Conservation (phyloP, 495 filamentous ascomycete genomes). For the Cryomyces minteri region DNA sequence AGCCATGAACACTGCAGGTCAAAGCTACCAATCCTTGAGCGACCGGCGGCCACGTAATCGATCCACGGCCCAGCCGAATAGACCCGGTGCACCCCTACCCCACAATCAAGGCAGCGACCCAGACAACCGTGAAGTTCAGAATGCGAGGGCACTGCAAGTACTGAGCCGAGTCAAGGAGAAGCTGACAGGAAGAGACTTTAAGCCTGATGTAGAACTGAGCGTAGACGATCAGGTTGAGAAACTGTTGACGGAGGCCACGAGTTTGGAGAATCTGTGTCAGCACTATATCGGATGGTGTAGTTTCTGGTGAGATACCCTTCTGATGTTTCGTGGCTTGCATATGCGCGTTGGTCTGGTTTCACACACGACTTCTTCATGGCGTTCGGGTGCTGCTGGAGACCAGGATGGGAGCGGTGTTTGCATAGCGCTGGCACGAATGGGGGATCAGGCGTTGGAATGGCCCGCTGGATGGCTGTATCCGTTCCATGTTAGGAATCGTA, state of each 20-base stretch:
- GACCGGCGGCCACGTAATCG: conserved; percentile 12
- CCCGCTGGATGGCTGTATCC: too few relatives aligned
- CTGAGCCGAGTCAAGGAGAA: conserved; percentile 87
- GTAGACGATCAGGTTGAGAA: conserved; percentile 87
- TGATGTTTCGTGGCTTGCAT: too few relatives aligned
- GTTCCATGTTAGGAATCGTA: too few relatives aligned
- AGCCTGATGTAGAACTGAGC: conserved; percentile 55
- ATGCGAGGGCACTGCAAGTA: conserved; percentile 82
- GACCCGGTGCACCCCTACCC: background rate
- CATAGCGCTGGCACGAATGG: too few relatives aligned
- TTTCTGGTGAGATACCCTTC: conserved; percentile 44
- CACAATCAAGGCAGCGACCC: conserved; percentile 15
- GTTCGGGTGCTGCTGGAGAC: too few relatives aligned
- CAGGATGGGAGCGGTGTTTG: too few relatives aligned
- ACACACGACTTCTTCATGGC: too few relatives aligned
- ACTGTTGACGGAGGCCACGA: conserved; percentile 84
- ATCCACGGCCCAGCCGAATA: conserved; percentile 24
- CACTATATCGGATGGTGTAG: conserved; percentile 98
- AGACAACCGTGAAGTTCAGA: conserved; percentile 61
- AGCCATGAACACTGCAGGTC: background rate
- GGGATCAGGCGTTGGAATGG: too few relatives aligned
- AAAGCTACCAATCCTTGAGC: conserved; percentile 1
- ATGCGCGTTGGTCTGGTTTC: too few relatives aligned
- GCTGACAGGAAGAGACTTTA: conserved; percentile 58
- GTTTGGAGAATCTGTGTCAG: conserved; percentile 92